A percentile compares a stretch with the other conserved stretches of the same genome.
These are phyloP conservation scores for Aspergillus sclerotialis DNA, from an alignment of 2,329 filamentous ascomycete genomes.

Conservation along the genomic window DNA sequence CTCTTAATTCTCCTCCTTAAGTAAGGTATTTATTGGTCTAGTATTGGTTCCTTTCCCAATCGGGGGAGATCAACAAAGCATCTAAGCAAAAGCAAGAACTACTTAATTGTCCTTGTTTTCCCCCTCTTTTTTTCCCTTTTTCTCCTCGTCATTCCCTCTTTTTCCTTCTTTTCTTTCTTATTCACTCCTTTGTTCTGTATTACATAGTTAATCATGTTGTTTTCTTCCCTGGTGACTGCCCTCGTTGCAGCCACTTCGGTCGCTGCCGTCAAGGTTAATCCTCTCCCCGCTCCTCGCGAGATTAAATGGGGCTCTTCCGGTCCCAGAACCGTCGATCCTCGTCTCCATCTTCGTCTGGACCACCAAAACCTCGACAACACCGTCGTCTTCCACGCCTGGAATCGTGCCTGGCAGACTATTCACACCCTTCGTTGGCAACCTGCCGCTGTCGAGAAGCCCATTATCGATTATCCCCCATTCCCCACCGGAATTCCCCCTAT, in stretches of 20 bases:
- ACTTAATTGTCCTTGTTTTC: background rate
- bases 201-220: constrained; percentile 17
- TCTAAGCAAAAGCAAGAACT: no score
- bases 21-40: no score
- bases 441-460: constrained; percentile 46
- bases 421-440: constrained; percentile 48
- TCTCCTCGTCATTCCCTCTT: constrained; percentile 1
- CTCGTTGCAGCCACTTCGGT: constrained; percentile 30
- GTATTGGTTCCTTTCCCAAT: no score
- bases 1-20: no score
- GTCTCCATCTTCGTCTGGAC: constrained; percentile 33
- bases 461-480: constrained; percentile 45
- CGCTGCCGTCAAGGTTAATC: constrained; percentile 46
- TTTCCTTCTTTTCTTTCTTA: background rate
- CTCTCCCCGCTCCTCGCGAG: constrained; percentile 47
- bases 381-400: constrained; percentile 43
- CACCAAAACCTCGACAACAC: constrained; percentile 15
- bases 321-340: constrained; percentile 35
- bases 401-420: constrained; percentile 44
- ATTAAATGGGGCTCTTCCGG: constrained; percentile 49
- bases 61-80: no score
- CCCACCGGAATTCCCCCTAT: constrained; percentile 34
- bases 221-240: constrained; percentile 17
- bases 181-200: background rate
- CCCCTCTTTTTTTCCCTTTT: background rate